Conservation (phyloP, 139 green algal species). For the Astrephomene gubernaculifera region DNA sequence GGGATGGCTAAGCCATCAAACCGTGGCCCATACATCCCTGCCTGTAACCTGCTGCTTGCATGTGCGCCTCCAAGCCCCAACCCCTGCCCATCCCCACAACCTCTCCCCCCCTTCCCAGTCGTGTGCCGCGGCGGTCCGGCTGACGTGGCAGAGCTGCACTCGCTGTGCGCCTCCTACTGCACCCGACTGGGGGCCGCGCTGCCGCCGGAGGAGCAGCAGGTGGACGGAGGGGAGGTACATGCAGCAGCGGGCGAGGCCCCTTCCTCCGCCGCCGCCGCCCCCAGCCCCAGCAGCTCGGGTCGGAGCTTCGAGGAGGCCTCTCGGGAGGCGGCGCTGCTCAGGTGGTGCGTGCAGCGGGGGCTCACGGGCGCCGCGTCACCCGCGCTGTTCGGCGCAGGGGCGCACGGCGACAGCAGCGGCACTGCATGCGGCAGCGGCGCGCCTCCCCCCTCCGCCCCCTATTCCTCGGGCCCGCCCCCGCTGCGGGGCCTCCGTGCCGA, state of each 20-base stretch:
- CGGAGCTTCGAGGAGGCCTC: conserved; percentile 7
- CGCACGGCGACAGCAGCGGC: background rate
- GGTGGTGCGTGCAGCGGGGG: conserved; percentile 31
- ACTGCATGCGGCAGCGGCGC: background rate
- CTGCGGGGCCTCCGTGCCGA: conserved; percentile 64
- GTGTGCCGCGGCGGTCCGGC: background rate
- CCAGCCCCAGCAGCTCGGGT: background rate
- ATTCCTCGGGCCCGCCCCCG: background rate
- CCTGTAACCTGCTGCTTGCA: too few relatives aligned
- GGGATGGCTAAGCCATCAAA: too few relatives aligned
- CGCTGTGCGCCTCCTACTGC: conserved; percentile 26
- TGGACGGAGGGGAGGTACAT: background rate
- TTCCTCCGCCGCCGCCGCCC: too few relatives aligned
- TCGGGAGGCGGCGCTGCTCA: conserved; percentile 45
- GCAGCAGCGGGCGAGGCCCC: background rate
- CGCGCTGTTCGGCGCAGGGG: conserved; percentile 18
- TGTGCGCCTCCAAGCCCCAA: background rate
- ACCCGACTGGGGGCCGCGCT: background rate
- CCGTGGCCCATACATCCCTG: too few relatives aligned
- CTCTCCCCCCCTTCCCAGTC: background rate
- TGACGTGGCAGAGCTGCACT: conserved; percentile 10
- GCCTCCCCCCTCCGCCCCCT: too few relatives aligned
- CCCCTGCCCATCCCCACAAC: background rate
- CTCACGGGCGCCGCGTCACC: conserved; percentile 13
- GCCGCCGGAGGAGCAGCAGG: background rate